Conservation (phyloP, 2,329 filamentous ascomycete species). For the Didymella segeticola region DNA sequence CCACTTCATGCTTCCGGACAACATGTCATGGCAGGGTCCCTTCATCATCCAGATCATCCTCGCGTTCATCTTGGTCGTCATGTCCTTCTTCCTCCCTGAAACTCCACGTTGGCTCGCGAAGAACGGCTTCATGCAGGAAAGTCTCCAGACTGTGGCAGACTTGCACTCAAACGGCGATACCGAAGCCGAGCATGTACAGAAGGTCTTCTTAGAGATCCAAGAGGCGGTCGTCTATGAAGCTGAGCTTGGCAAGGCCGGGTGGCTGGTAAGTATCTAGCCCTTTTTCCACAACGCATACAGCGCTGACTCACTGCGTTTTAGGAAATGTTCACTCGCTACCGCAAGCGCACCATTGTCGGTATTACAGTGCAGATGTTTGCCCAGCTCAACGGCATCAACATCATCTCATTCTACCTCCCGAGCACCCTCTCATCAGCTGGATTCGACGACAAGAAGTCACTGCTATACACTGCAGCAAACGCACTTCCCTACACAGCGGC, state of each 20-base stretch:
- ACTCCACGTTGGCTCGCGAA: slow-evolving; percentile 52
- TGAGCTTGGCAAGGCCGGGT: slow-evolving; percentile 44
- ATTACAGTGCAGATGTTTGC: slow-evolving; percentile 53
- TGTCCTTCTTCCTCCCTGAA: slow-evolving; percentile 50
- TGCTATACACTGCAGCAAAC: slow-evolving; percentile 52
- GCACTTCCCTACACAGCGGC: slow-evolving; percentile 51
- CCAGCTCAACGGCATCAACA: slow-evolving; percentile 53
- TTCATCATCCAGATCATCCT: slow-evolving; percentile 45
- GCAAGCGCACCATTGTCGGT: slow-evolving; percentile 52
- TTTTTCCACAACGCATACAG: too few species aligned
- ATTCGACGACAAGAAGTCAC: slow-evolving; percentile 47
- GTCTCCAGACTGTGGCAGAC: slow-evolving; percentile 51
- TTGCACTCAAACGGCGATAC: slow-evolving; percentile 48
- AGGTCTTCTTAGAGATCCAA: slow-evolving; percentile 48
- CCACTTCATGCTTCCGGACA: slow-evolving; percentile 44
- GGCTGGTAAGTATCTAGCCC: slow-evolving; percentile 31
- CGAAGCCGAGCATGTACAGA: slow-evolving; percentile 45
- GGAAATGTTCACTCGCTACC: slow-evolving; percentile 54
- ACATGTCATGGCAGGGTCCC: slow-evolving; percentile 44
- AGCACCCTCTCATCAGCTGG: slow-evolving; percentile 47
- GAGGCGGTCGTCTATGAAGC: slow-evolving; percentile 49
- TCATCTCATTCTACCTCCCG: slow-evolving; percentile 54
- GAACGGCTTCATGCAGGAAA: slow-evolving; percentile 51
- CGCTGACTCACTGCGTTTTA: background rate
- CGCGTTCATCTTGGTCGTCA: slow-evolving; percentile 42